Base-by-base conservation (phyloP, 176 grass and related monocot species). In the Rhynchospora breviuscula region DNA sequence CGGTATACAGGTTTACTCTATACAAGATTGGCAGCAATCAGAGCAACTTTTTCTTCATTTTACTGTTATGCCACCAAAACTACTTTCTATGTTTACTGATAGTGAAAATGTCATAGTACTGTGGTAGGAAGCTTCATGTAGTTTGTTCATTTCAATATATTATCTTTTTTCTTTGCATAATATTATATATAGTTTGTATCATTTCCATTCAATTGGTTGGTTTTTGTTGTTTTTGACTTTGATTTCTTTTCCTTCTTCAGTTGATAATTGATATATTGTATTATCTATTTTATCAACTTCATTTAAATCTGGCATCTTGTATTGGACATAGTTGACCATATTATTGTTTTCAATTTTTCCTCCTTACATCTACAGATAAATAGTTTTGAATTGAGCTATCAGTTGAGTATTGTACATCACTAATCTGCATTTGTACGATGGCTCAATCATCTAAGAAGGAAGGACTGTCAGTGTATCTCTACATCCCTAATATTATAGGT, bases 401-500 rank as follows among this genome's bases (percentile, higher is more conserved):
- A 67, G 49, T 26, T 82, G 79, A 33, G 48, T 29, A 53, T 56
- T 56, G 11, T 67, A 19, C 18, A 67, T 66, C 48, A 56, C 12
- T 69, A 57, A 79, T 0, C 26, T 29, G 56, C 44, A 45, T 23
- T 83, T 67, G 46, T 83, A 33, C 45, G 82, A 87, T 88, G 89
- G 72, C 89, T 69, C 87, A 60, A 19, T 43, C 87, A 9, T 48
- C 88, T 5, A 22, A 43, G 4, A 71, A 88, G n/a, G 84, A 77
- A 48, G 80, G 31, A 18, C 44, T 81, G 0, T 91, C 94, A n/a
- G 89, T 97, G 33, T 97, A 97, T 85, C 86, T 97, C 47, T 97
- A 97, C 89, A 93, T 97, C 78, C 94, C 94, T 85, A 97, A 97
- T 80, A 88, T 97, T 19, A 93, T 90, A 73, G 94, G 94, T 80